Evolutionary conservation across 331 rosid species (phyloP), one percentile per base, ranked within the genome.

Genomic region (Pyracantha coccinea): DNA sequence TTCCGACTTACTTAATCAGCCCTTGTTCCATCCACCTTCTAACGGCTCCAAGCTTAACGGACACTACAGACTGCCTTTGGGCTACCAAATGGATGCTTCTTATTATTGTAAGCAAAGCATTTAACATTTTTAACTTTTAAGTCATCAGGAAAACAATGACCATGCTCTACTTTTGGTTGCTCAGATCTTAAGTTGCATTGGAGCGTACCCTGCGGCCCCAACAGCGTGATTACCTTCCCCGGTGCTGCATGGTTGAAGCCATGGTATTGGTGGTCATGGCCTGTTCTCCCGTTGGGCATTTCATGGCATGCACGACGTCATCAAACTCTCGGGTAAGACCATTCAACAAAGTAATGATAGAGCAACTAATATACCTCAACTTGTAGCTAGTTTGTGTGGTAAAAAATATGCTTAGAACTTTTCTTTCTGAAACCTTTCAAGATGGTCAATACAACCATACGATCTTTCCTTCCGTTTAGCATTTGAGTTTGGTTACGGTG

Each of bases 241-340:
- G 92, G 98, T 14, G 98, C 98, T 8, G 77, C 92, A 0, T 93
- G 97, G 98, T 76, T 93, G 86, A 93, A 93, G 89, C 98, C 98
- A 7, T 93, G 98, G 97, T 93, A 93, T 74, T 93, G 98, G 98
- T 93, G 98, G 98, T 82, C 98, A 0, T 93, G 98, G 98, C 98
- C 98, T 41, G 90, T 93, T 13, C 83, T 93, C 20, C 98, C 98
- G 29, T 84, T 93, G 44, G 98, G 98, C 82, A 69, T 93, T 75
- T 85, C 88, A 14, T 93, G 98, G 98, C 97, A 93, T 13, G 81
- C 87, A 25, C 83, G 67, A 19, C 98, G 97, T 21, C 83, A 73
- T 8, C 77, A 74, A 73, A 93, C 97, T 52, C 79, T 93, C 13
- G 98, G 98, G 97, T 93, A 86, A 77, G 81, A 33, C 55, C 73